These are phyloP conservation scores for Pichia norvegensis DNA, from an alignment of 1,139 yeast species.

Conservation along the genomic window DNA sequence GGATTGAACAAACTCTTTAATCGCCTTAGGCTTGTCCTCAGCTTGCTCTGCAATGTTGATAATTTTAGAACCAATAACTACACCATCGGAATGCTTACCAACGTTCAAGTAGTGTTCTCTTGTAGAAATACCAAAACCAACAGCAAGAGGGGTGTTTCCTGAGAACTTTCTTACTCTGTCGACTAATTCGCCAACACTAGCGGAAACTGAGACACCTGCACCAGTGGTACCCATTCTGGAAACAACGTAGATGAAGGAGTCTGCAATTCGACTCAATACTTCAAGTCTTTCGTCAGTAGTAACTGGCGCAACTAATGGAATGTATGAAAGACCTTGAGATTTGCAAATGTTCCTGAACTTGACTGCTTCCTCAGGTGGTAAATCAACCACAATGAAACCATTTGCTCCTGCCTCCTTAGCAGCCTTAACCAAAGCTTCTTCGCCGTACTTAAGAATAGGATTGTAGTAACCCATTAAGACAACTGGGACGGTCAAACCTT, in stretches of 20 bases:
- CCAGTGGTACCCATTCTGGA: slow-evolving; percentile 98
- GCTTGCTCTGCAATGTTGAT: slow-evolving; percentile 63
- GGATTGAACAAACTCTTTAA: slow-evolving; percentile 57
- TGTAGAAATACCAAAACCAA: slow-evolving; percentile 94
- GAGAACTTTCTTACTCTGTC: slow-evolving; percentile 67
- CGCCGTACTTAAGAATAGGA: slow-evolving; percentile 88
- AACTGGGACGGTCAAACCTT: slow-evolving; percentile 83
- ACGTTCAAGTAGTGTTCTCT: slow-evolving; percentile 82
- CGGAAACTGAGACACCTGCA: slow-evolving; percentile 58
- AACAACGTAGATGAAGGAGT: slow-evolving; percentile 90
- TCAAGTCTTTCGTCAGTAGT: slow-evolving; percentile 84
- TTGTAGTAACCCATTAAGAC: slow-evolving; percentile 96
- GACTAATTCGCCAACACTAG: slow-evolving; percentile 61
- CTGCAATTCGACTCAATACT: slow-evolving; percentile 76
- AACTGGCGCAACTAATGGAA: slow-evolving; percentile 94
- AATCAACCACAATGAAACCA: slow-evolving; percentile 89
- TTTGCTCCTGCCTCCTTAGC: slow-evolving; percentile 85
- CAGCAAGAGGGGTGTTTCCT: slow-evolving; percentile 80
- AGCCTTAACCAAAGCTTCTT: slow-evolving; percentile 68
- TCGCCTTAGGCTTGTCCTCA: slow-evolving; percentile 53
- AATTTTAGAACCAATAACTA: slow-evolving; percentile 87
- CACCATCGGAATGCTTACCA: slow-evolving; percentile 81
- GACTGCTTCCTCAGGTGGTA: slow-evolving; percentile 97
- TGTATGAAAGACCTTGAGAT: slow-evolving; percentile 64
- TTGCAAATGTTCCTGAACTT: slow-evolving; percentile 71